A percentile compares a stretch with the other conserved stretches of the same genome.
phyloP scores from a whole-genome alignment of 352 stramenopile genomes.

The Globisporangium perplexum region DNA sequence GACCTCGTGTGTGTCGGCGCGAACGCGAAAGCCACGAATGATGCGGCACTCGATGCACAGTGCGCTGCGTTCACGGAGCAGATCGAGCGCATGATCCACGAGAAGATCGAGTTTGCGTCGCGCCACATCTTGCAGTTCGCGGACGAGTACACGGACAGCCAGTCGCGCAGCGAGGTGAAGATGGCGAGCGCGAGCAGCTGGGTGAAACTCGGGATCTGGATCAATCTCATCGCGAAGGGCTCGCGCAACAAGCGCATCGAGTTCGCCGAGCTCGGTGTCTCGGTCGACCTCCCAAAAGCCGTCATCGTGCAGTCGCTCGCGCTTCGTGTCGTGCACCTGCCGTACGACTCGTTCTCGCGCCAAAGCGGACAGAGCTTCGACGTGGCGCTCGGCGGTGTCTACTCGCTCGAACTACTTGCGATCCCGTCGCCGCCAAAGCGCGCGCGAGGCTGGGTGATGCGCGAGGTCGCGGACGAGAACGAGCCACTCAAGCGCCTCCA shows the following conservation, averaged over 20 bases:
- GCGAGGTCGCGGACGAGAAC: conserved; percentile 39
- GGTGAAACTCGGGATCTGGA: conserved; percentile 61
- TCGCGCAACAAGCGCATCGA: conserved; percentile 75
- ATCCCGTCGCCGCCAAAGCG: conserved; percentile 63
- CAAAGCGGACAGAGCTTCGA: conserved; percentile 24
- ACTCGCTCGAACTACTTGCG: conserved; percentile 61
- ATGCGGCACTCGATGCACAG: conserved; percentile 30
- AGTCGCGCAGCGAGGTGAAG: conserved; percentile 58
- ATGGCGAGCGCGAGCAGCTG: conserved; percentile 37
- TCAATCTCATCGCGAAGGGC: conserved; percentile 69
- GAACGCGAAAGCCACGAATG: conserved; percentile 49
- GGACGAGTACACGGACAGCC: conserved; percentile 63
- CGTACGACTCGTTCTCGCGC: conserved; percentile 45
- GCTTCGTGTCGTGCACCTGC: conserved; percentile 51
- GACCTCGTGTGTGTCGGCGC: conserved; percentile 53
- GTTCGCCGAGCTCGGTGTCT: conserved; percentile 54
- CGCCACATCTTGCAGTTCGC: conserved; percentile 67
- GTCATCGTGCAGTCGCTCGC: conserved; percentile 74
- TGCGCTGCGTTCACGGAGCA: conserved; percentile 40
- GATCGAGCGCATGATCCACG: conserved; percentile 45
- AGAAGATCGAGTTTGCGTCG: conserved; percentile 63
- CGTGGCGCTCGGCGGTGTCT: conserved; percentile 55
- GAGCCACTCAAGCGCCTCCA: conserved; percentile 56
- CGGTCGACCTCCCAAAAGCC: conserved; percentile 73
- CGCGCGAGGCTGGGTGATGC: conserved; percentile 72